A percentile compares a stretch with the other conserved stretches of the same genome.
These are phyloP conservation scores for Leptodermis oblonga DNA, from an alignment of 257 asterid genomes.

Conservation along the genomic window DNA sequence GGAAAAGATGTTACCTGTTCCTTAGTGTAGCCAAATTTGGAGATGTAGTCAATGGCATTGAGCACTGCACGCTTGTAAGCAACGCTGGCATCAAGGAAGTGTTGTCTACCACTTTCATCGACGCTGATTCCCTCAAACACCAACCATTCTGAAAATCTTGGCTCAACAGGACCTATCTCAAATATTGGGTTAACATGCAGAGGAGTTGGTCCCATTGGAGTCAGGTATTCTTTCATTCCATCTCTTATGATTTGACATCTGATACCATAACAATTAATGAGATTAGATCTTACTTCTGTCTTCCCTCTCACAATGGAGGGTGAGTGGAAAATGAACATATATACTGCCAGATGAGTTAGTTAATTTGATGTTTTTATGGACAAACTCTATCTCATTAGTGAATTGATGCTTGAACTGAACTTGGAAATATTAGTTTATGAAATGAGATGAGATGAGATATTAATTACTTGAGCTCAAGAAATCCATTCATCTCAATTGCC, in stretches of 20 bases:
- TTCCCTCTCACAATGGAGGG: too few relatives aligned
- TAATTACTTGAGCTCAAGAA: constrained; percentile 97
- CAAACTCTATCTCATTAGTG: background rate
- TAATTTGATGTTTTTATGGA: background rate
- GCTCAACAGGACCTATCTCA: constrained; percentile 92
- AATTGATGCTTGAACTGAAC: background rate
- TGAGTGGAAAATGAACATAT: too few relatives aligned
- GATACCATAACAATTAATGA: constrained; percentile 7
- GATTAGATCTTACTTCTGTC: too few relatives aligned
- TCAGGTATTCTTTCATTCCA: constrained; percentile 90
- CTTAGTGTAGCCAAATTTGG: constrained; percentile 86
- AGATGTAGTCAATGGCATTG: constrained; percentile 80
- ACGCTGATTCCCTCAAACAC: constrained; percentile 98
- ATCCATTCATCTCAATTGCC: constrained; percentile 97
- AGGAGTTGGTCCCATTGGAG: constrained; percentile 96
- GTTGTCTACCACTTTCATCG: constrained; percentile 86
- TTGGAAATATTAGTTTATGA: background rate
- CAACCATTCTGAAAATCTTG: constrained; percentile 90
- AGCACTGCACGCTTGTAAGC: constrained; percentile 96
- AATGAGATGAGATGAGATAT: constrained; percentile 16
- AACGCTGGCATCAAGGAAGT: constrained; percentile 77
- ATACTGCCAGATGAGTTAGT: background rate
- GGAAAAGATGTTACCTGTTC: constrained; percentile 53
- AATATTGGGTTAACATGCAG: constrained; percentile 88
- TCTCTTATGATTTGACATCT: constrained; percentile 88